These are phyloP conservation scores for Aschersonia sp. DNA, from an alignment of 2,329 filamentous ascomycete species.

Conservation along the genomic window DNA sequence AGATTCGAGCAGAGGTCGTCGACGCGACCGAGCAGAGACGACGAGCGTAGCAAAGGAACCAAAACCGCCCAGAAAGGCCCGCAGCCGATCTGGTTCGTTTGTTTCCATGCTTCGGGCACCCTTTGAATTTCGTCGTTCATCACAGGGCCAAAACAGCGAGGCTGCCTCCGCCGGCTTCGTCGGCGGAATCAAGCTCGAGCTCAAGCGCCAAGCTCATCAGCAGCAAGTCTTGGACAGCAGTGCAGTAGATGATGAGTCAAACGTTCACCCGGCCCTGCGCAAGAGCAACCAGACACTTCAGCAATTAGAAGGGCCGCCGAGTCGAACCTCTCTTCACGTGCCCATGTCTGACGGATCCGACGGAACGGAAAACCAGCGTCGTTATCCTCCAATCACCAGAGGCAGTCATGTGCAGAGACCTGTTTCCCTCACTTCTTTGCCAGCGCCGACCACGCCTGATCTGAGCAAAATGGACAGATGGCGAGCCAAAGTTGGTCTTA, in stretches of 20 bases:
- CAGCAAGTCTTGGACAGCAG: conserved; percentile 14
- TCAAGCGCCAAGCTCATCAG: conserved; percentile 19
- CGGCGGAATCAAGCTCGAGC: conserved; percentile 25
- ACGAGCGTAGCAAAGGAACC: conserved; percentile 8
- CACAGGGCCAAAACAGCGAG: conserved; percentile 15
- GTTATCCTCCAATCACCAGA: conserved; percentile 23
- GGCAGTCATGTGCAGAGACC: conserved; percentile 12
- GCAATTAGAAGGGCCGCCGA: conserved; percentile 13
- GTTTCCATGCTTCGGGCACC: conserved; percentile 19
- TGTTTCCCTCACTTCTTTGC: conserved; percentile 13
- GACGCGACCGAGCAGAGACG: conserved; percentile 3
- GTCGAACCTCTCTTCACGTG: conserved; percentile 9
- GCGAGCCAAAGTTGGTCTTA: conserved; percentile 14
- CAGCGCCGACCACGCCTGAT: conserved; percentile 14
- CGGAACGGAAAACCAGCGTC: conserved; percentile 12
- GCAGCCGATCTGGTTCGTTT: conserved; percentile 21
- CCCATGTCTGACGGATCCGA: conserved; percentile 3
- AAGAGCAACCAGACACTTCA: conserved; percentile 11
- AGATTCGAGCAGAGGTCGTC: conserved; percentile 4
- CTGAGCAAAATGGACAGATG: conserved; percentile 18
- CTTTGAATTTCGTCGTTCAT: conserved; percentile 19
- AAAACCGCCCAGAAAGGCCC: conserved; percentile 9
- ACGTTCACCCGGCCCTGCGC: conserved; percentile 20
- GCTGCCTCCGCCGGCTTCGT: conserved; percentile 17
- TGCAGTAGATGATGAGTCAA: conserved; percentile 11